Evolutionary conservation across 176 grass and related monocot species (phyloP), one percentile per base, ranked within the genome.

Genomic region (Chrysopogon serrulatus): DNA sequence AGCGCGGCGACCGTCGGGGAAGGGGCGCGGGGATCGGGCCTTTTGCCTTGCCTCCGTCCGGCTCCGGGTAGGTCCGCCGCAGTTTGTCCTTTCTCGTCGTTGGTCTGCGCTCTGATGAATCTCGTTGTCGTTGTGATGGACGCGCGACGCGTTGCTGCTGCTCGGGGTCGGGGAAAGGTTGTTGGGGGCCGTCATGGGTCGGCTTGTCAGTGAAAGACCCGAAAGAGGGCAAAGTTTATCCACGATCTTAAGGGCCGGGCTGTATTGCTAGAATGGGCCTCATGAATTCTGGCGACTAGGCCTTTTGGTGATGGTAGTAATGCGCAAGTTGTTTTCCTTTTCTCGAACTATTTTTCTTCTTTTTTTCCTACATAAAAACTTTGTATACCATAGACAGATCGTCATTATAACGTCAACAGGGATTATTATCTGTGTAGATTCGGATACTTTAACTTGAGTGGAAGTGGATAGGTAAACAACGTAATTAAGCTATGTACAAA

Each of bases 91-190:
- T 12, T 34, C 45, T 74, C 45, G 41, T 49, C 14, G 32, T 35
- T 68, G 64, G 78, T 74, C 24, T 19, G 44, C 59, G 49, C 33
- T 63, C 40, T 2, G 24, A 3, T 13, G 35, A 10, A 48, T 57
- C 59, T 62, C 8, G 21, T n/a, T 10, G 48, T 53, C 17, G 45
- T 36, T 54, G 17, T 4, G 33, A 30, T 28, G 73, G 47, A 77
- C 35, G 34, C 74, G 71, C 63, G 87, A 80, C 43, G 76, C 37
- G 24, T 71, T 65, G 77, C 56, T 76, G 78, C 47, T 51, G 65
- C 65, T 68, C 23, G 23, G 54, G 70, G 36, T 76, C 39, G 79
- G 79, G 72, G 48, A 79, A 84, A 73, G 21, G 68, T 74, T 47
- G 28, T 36, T 67, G 8, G 32, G 19, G 2, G 26, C 42, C 31